Conservation (phyloP, 768 basidiomycete species). For the Agaricus bisporus region DNA sequence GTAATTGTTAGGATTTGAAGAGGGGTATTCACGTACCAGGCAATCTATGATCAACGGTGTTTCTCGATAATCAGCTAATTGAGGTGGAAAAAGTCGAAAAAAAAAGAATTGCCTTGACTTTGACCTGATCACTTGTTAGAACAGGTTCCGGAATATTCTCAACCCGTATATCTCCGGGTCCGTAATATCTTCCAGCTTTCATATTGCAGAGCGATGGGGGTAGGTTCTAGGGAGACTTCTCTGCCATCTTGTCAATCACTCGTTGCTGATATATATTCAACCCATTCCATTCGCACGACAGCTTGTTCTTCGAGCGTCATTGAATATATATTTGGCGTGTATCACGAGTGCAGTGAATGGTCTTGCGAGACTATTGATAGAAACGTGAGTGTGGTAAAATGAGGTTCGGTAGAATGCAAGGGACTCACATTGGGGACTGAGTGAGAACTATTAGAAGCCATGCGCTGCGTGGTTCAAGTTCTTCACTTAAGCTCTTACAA, state of each 20-base stretch:
- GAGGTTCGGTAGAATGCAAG: no score
- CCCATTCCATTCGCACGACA: no score
- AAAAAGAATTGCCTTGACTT: constrained; percentile 31
- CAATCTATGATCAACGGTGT: not conserved
- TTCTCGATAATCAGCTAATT: not conserved
- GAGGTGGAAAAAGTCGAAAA: not conserved
- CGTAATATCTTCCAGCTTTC: constrained; percentile 42
- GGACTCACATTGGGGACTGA: no score
- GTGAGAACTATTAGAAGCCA: no score
- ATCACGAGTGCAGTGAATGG: no score
- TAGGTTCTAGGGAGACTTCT: not conserved
- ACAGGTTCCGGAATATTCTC: constrained; percentile 35
- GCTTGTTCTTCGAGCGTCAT: no score
- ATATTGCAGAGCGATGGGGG: constrained; percentile 23
- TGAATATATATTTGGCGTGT: no score
- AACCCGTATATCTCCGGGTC: constrained; percentile 35
- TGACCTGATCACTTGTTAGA: constrained; percentile 30
- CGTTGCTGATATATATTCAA: no score
- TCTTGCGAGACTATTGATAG: no score
- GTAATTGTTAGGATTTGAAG: not conserved
- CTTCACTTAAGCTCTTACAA: no score
- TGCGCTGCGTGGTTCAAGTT: no score
- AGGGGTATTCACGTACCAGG: not conserved
- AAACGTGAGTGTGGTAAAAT: not conserved
- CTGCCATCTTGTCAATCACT: no score